Evolutionary conservation across 495 filamentous ascomycete species (phyloP).

Genomic region (Pseudevernia furfuracea): DNA sequence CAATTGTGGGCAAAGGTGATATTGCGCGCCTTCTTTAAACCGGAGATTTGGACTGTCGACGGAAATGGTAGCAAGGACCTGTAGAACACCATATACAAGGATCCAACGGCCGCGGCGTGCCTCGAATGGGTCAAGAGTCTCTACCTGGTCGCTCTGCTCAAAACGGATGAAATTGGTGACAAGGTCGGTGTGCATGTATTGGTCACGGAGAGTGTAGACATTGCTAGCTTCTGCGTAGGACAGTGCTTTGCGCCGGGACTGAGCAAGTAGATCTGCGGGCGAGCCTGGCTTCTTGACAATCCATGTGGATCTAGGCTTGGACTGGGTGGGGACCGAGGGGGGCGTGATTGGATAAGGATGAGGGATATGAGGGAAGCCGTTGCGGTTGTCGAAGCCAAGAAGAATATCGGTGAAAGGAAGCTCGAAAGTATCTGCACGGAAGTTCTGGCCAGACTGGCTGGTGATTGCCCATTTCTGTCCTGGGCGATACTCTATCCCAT

Average conservation of each 20-base stretch:
- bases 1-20: constrained; percentile 55
- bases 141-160: constrained; percentile 49
- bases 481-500: constrained; percentile 46
- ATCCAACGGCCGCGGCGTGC: constrained; percentile 65
- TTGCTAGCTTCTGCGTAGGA: constrained; percentile 63
- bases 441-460: constrained; percentile 42
- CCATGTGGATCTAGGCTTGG: constrained; percentile 36
- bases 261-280: constrained; percentile 28
- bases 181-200: constrained; percentile 44
- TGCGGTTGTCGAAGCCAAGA: constrained; percentile 55
- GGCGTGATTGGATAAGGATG: constrained; percentile 63
- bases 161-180: constrained; percentile 57
- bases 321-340: constrained; percentile 23
- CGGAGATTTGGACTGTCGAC: constrained; percentile 56
- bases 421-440: constrained; percentile 52
- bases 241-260: constrained; percentile 44
- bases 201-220: constrained; percentile 46
- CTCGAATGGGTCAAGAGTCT: constrained; percentile 44
- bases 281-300: constrained; percentile 30
- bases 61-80: constrained; percentile 58
- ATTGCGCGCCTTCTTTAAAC: constrained; percentile 52
- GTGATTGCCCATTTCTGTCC: constrained; percentile 56
- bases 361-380: constrained; percentile 59
- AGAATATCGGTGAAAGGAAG: constrained; percentile 62
- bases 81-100: constrained; percentile 62